Evolutionary conservation across 2,329 filamentous ascomycete species (phyloP).

Genomic region (Fusarium drepaniforme): DNA sequence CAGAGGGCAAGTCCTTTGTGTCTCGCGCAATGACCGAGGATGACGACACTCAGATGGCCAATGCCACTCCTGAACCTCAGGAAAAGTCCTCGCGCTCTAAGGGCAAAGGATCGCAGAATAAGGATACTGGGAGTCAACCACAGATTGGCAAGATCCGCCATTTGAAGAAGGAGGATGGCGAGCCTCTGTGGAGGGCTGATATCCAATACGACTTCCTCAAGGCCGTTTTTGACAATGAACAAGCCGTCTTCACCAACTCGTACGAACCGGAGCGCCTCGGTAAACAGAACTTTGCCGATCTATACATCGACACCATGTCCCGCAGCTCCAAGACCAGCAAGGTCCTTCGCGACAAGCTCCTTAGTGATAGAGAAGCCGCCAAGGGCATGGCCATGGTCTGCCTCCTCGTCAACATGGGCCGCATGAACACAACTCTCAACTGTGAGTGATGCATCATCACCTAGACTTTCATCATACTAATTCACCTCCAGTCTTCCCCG

Average conservation of each 20-base stretch:
- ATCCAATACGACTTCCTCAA: slow-evolving; percentile 91
- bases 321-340: slow-evolving; percentile 99
- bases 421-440: slow-evolving; percentile 99
- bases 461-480: slow-evolving; percentile 3
- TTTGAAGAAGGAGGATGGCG: slow-evolving; percentile 89
- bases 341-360: slow-evolving; percentile 94
- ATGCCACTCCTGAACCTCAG: slow-evolving; percentile 57
- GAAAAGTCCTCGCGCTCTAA: slow-evolving; percentile 55
- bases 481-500: slow-evolving; percentile 85
- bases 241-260: slow-evolving; percentile 88
- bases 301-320: slow-evolving; percentile 99
- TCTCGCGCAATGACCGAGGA: slow-evolving; percentile 61
- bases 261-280: slow-evolving; percentile 74
- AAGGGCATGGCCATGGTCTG: slow-evolving; percentile 99
- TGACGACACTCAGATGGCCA: slow-evolving; percentile 58
- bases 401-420: slow-evolving; percentile 93
- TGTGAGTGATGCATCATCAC: slow-evolving; percentile 68
- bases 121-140: slow-evolving; percentile 51
- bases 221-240: slow-evolving; percentile 81
- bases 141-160: slow-evolving; percentile 80
- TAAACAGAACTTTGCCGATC: slow-evolving; percentile 88
- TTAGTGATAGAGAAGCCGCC: slow-evolving; percentile 90
- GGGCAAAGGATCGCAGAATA: slow-evolving; percentile 49
- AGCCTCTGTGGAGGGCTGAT: slow-evolving; percentile 87
- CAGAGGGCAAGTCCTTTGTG: slow-evolving; percentile 60